phyloP scores from a whole-genome alignment of 352 stramenopile genomes.

The Phytophthora sp. region DNA sequence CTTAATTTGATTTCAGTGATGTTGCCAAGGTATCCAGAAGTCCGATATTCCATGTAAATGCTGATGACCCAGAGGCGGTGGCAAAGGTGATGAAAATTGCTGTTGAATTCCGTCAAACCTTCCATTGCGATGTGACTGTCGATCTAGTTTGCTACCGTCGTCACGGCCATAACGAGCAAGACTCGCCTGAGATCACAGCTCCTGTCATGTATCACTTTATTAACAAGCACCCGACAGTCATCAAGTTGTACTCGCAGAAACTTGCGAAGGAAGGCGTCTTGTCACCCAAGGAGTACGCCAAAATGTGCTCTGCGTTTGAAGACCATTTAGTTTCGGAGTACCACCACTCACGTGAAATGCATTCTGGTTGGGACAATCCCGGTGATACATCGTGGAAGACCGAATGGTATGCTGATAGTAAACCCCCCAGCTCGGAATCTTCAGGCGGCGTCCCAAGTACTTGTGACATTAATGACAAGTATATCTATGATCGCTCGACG shows the following conservation, averaged over 20 bases:
- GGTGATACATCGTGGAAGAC: conserved; percentile 72
- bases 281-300: conserved; percentile 45
- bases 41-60: conserved; percentile 96
- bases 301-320: conserved; percentile 72
- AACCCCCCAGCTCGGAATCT: conserved; percentile 15
- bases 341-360: conserved; percentile 67
- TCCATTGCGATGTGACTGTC: conserved; percentile 97
- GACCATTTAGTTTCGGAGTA: conserved; percentile 69
- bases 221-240: conserved; percentile 83
- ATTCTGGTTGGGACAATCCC: conserved; percentile 83
- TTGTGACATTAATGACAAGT: conserved; percentile 31
- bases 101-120: conserved; percentile 90
- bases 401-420: conserved; percentile 55
- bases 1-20: conserved; percentile 67
- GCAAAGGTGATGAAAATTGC: conserved; percentile 93
- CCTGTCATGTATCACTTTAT: conserved; percentile 93
- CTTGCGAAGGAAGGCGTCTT: conserved; percentile 64
- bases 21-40: conserved; percentile 97
- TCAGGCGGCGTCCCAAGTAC: conserved; percentile 3
- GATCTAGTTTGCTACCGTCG: conserved; percentile 99
- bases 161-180: conserved; percentile 98
- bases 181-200: conserved; percentile 89
- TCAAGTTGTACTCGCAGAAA: conserved; percentile 81
- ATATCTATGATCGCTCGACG: conserved; percentile 56
- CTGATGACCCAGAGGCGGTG: conserved; percentile 96